A percentile compares a stretch with the other conserved stretches of the same genome.
phyloP scores from a whole-genome alignment of 495 filamentous ascomycete species.

The Talaromyces liani region DNA sequence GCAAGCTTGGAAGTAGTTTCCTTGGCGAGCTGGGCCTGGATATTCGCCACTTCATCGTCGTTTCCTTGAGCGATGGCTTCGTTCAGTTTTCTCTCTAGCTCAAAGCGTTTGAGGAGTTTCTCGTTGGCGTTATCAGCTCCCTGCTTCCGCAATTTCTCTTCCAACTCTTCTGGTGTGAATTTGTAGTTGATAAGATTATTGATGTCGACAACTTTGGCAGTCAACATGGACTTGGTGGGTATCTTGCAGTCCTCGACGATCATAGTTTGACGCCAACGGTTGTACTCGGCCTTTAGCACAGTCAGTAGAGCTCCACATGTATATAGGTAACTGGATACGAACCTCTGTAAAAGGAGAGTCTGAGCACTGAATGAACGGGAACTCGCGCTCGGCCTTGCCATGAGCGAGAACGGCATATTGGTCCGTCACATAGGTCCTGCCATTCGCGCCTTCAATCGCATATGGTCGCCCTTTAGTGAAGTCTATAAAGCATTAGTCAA shows the following conservation, averaged over 20 bases:
- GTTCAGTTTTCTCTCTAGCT: slow-evolving; percentile 53
- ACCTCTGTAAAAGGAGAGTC: slow-evolving; percentile 69
- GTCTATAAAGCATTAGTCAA: slow-evolving; percentile 34
- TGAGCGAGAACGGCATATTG: slow-evolving; percentile 66
- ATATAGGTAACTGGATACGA: slow-evolving; percentile 13
- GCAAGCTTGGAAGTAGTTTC: slow-evolving; percentile 63
- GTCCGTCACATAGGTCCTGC: slow-evolving; percentile 65
- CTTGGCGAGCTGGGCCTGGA: slow-evolving; percentile 61
- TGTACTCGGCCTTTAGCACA: slow-evolving; percentile 58
- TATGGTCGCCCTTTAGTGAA: slow-evolving; percentile 76
- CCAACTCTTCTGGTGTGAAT: slow-evolving; percentile 75
- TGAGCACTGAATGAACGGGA: slow-evolving; percentile 78
- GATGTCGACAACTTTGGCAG: slow-evolving; percentile 71
- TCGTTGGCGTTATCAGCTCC: slow-evolving; percentile 53
- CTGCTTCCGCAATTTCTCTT: slow-evolving; percentile 64
- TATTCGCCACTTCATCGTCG: slow-evolving; percentile 45
- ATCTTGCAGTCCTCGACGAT: slow-evolving; percentile 61
- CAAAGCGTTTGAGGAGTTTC: slow-evolving; percentile 55
- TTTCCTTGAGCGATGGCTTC: slow-evolving; percentile 58
- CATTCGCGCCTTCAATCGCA: slow-evolving; percentile 60
- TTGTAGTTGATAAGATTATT: slow-evolving; percentile 65
- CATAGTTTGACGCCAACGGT: slow-evolving; percentile 73
- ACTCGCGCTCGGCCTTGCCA: slow-evolving; percentile 69
- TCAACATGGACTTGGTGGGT: slow-evolving; percentile 58
- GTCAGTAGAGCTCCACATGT: slow-evolving; percentile 17